Conservation (phyloP, 2,329 filamentous ascomycete species). For the Stagonosporopsis cucurbitacearum region DNA sequence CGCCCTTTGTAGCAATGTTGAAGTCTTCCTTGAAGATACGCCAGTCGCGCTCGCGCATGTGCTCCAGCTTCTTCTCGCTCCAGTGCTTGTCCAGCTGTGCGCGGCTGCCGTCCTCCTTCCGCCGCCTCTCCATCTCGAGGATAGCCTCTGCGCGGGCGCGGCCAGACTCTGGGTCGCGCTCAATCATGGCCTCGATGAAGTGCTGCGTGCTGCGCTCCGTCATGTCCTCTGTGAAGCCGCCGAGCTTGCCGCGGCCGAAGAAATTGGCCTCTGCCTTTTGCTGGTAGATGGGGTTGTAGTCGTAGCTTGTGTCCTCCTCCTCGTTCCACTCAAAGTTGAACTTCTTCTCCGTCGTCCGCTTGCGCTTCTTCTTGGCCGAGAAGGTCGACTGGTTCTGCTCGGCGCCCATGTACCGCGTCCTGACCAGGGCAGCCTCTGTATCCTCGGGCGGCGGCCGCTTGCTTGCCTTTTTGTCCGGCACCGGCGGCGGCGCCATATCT, state of each 20-base stretch:
- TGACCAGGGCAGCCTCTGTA: constrained; percentile 75
- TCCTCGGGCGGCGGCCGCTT: constrained; percentile 56
- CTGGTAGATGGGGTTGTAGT: constrained; percentile 83
- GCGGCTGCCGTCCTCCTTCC: constrained; percentile 73
- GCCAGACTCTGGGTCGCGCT: constrained; percentile 78
- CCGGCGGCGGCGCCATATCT: constrained; percentile 61
- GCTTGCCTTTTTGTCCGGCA: constrained; percentile 46
- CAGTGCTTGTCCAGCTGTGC: constrained; percentile 89
- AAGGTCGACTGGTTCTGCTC: constrained; percentile 88
- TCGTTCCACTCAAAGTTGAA: constrained; percentile 99
- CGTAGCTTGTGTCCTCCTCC: constrained; percentile 87
- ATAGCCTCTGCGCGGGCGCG: constrained; percentile 77
- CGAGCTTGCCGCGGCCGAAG: constrained; percentile 71
- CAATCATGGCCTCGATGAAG: constrained; percentile 73
- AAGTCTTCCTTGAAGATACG: constrained; percentile 99
- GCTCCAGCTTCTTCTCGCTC: constrained; percentile 88
- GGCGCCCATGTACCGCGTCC: constrained; percentile 88
- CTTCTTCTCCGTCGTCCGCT: constrained; percentile 91
- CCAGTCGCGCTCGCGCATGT: constrained; percentile 98
- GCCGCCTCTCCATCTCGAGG: constrained; percentile 81
- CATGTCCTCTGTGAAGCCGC: constrained; percentile 68
- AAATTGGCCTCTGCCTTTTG: constrained; percentile 70
- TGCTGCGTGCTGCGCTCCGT: constrained; percentile 59
- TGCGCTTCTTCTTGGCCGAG: constrained; percentile 93
- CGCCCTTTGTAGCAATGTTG: constrained; percentile 93